Evolutionary conservation across 352 stramenopile genomes (phyloP).

Genomic region (Thalassiosira mediterranea): DNA sequence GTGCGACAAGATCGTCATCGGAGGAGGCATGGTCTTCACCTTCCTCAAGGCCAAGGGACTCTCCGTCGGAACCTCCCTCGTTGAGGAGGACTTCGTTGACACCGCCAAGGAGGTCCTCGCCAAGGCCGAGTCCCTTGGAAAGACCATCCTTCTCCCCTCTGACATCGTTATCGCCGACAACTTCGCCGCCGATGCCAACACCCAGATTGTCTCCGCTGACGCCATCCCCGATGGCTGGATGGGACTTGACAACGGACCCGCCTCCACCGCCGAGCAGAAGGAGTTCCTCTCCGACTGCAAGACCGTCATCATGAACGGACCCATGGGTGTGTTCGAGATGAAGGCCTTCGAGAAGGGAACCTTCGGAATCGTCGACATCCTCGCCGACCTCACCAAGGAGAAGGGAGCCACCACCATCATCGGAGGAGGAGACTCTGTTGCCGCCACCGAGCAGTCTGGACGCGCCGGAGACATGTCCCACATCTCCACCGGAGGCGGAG

Average conservation of each 20-base stretch:
- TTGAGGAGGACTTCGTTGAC: constrained; percentile 90
- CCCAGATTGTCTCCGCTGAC: constrained; percentile 88
- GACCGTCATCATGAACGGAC: constrained; percentile 83
- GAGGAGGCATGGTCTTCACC: constrained; percentile 99
- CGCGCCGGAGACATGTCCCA: constrained; percentile 93
- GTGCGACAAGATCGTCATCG: constrained; percentile 98
- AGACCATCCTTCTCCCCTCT: constrained; percentile 95
- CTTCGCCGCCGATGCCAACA: constrained; percentile 93
- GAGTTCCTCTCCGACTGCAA: constrained; percentile 72
- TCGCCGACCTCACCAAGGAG: constrained; percentile 87
- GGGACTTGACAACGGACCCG: constrained; percentile 97
- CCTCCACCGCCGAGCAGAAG: constrained; percentile 80
- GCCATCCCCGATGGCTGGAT: constrained; percentile 96
- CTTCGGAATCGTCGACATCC: constrained; percentile 89
- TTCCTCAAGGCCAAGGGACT: constrained; percentile 99
- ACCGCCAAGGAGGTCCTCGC: constrained; percentile 91
- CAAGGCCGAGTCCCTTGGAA: constrained; percentile 96
- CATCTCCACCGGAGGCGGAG: constrained; percentile 95
- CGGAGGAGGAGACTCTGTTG: constrained; percentile 94
- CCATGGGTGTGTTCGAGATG: constrained; percentile 99
- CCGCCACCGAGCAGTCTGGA: constrained; percentile 92
- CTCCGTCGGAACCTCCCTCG: constrained; percentile 94
- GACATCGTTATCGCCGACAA: constrained; percentile 99
- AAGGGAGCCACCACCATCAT: constrained; percentile 80
- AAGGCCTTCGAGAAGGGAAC: constrained; percentile 94